Base-by-base conservation (phyloP, 352 stramenopile genomes). In the Phytophthora brassicae region DNA sequence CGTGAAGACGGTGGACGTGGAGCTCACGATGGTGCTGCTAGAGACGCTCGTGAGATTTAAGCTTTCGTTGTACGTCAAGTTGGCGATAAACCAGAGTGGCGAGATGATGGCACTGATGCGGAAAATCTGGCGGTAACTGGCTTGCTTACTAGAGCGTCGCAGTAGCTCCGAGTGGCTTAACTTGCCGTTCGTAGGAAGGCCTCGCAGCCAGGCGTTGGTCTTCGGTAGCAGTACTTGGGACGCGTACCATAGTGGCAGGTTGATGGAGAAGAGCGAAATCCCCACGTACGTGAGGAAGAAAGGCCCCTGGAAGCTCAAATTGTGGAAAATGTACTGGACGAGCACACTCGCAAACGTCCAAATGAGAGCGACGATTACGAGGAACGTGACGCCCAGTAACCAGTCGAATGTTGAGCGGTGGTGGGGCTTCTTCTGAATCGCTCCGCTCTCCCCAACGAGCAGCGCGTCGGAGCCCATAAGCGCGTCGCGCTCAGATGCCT, bases 81-180 rank as follows among this genome's bases (percentile, higher is more conserved):
- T 98, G 31, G 92, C 92, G 20, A 96, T 51, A 70, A 98, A 98
- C 94, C 95, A 99, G 19, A 98, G 66, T 9, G 93, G 93, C 39
- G 87, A 90, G 59, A 99, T 77, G 64, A 91, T 79, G 39, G 83
- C 68, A 24, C 80, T 86, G 49, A 79, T 79, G 13, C 56, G 46
- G 28, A 77, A 71, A 53, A 81, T 84, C 55, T 84, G 60, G 6
- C 58, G 24, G 56, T 79, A 78, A 12, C 64, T 80, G 20, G 72
- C 74, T 20, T 86, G 72, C 8, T 51, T 51, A 1, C 64, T 60
- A 0, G 62, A 68, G 2, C 66, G 66, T 6, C 53, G 65, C 24
- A 85, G 56, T 28, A 84, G 39, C 36, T 75, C 65, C 6, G 38
- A 17, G 38, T 81, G 66, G 24, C 68, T 74, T 12, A 84, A 52